Base-by-base conservation (phyloP, 148 eudicot genomes). In the Fallopia convolvulus region DNA sequence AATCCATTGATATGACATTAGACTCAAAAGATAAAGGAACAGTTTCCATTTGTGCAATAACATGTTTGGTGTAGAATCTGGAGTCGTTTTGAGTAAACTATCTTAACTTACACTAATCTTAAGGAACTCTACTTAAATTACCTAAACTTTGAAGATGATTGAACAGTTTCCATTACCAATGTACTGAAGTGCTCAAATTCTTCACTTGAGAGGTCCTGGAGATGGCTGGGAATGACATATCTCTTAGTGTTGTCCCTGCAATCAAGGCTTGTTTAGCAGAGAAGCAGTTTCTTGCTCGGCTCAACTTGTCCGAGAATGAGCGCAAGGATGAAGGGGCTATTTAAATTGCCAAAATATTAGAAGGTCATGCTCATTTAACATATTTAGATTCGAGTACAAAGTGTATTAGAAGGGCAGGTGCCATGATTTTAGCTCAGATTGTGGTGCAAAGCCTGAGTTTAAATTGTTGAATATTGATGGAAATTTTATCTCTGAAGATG, bases 221-320 rank as follows among this genome's bases (percentile, higher is more conserved):
- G 75, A 88, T 90, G 88, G 89, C 93, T 5, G 91, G 93, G 75
- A 90, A 90, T 76, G 91, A 88, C 21, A 82, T 90, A 18, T 88
- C 88, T 4, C 70, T 77, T 13, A 80, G 80, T 72, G 86, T 84
- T 56, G 86, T 89, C 72, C 74, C 83, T 3, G 77, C 80, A 74
- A 74, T 90, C 56, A 86, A 87, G 78, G 81, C 81, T 56, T 86
- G 84, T 56, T 77, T 90, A 61, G 82, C 84, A n/a, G 74, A 49
- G 39, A 86, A 81, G 74, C 83, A 79, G 74, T 48, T 50, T 30
- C 85, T 90, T 1, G 79, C 77, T 40, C 85, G 84, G 75, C 75
- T 90, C 73, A 88, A 85, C 81, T 78, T 90, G 83, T 53, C 89
- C 8, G 91, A 90, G 75, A 90, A 90, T 82, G 89, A 90, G 40